Conservation (phyloP, 371 early-diverging fungal species). For the Rhizopus stolonifer region DNA sequence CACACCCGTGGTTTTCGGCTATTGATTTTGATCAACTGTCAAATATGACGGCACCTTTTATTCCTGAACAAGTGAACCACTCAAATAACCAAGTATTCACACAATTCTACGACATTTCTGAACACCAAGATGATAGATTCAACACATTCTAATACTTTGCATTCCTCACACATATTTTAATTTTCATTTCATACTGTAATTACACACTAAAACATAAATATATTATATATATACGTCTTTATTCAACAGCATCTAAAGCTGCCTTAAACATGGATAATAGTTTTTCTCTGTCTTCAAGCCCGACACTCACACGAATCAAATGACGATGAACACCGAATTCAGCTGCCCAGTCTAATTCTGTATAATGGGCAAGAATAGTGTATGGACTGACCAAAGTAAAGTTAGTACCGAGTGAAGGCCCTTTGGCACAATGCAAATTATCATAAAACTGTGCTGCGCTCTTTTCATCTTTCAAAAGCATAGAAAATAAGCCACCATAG, state of each 20-base stretch:
- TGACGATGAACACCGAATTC: slow-evolving; percentile 75
- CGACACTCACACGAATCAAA: slow-evolving; percentile 88
- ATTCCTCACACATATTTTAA: slow-evolving; percentile 86
- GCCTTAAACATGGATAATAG: slow-evolving; percentile 64
- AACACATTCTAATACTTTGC: slow-evolving; percentile 95
- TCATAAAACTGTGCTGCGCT: slow-evolving; percentile 82
- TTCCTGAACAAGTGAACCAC: slow-evolving; percentile 77
- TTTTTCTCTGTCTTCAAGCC: slow-evolving; percentile 73
- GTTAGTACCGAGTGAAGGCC: slow-evolving; percentile 95
- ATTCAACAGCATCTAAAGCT: slow-evolving; percentile 68
- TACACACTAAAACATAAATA: slow-evolving; percentile 68
- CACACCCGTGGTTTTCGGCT: slow-evolving; percentile 72
- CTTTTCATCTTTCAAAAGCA: slow-evolving; percentile 63
- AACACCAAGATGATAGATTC: slow-evolving; percentile 30
- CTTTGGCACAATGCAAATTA: slow-evolving; percentile 77
- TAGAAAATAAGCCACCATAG: slow-evolving; percentile 89
- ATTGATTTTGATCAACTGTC: slow-evolving; percentile 66
- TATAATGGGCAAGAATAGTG: slow-evolving; percentile 92
- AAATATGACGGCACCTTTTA: slow-evolving; percentile 64
- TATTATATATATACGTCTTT: slow-evolving; percentile 66
- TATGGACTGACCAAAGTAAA: slow-evolving; percentile 95
- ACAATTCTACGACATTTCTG: slow-evolving; percentile 9
- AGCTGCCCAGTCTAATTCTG: slow-evolving; percentile 90
- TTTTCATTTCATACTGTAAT: slow-evolving; percentile 67
- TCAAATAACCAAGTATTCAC: slow-evolving; percentile 75